Base-by-base conservation (phyloP, 495 filamentous ascomycete species). In the Aspergillus bridgeri region DNA sequence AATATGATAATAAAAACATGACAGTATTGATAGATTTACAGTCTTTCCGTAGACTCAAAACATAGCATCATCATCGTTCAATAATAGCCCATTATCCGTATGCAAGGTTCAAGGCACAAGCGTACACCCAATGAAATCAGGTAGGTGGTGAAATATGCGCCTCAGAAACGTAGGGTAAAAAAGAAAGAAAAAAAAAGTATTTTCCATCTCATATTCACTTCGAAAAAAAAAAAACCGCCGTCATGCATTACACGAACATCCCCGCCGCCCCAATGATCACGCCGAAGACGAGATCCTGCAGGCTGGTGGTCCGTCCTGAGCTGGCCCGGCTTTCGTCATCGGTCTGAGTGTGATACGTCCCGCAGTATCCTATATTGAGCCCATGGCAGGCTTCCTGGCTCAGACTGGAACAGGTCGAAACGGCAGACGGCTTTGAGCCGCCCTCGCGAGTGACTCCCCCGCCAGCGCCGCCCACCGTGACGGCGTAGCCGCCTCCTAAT, bases 351-450 rank as follows among this genome's bases (percentile, higher is more conserved):
- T 65, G 74, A 50, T 71, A 73, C 1, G 65, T 60, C n/a, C 67
- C 68, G 63, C 86, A 89, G 54, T 83, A 79, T 3, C 66, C 72
- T 42, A 81, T 69, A 48, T 80, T 76, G 24, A 88, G 58, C 17
- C 82, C 81, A 63, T 83, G 82, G 56, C 86, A 88, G 29, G 84
- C 86, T 57, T 78, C 60, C 17, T 67, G 61, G 51, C 83, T 87
- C 56, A 89, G 70, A 59, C 83, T 88, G 17, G 80, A 81, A 69
- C 89, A 92, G 8, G 89, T 83, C 18, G 82, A 81, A 4, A 77
- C 79, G 7, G 87, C 87, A 44, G 17, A 78, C 75, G 11, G 76
- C 72, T 19, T 80, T 79, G 33, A 38, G 0, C 84, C 87, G 43
- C 80, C 79, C 21, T 88, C 79, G 1, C 86, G 90, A 42, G 88